phyloP scores from a whole-genome alignment of 805 yeast species.

The Yarrowia keelungensis region DNA sequence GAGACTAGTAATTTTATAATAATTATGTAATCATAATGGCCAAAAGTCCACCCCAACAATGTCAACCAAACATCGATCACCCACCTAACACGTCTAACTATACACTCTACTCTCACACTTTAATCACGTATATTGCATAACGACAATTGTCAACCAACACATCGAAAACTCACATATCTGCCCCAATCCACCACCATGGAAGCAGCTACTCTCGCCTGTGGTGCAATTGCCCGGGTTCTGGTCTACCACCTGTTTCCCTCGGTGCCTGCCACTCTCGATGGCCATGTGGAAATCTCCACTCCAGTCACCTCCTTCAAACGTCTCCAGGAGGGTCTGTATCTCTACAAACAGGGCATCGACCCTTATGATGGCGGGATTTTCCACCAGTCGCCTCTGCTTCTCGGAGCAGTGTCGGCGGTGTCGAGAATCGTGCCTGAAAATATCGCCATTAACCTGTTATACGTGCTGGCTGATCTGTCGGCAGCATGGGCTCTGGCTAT shows the following conservation, averaged over 20 bases:
- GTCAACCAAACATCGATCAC: too few relatives aligned
- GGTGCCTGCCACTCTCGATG: conserved; percentile 52
- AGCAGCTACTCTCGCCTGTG: conserved; percentile 40
- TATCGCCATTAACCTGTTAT: conserved; percentile 53
- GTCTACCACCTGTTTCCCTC: conserved; percentile 44
- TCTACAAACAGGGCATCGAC: conserved; percentile 61
- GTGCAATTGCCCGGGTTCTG: conserved; percentile 43
- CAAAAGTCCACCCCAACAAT: neutral
- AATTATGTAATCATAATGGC: too few relatives aligned
- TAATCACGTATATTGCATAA: neutral
- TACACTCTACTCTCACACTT: neutral
- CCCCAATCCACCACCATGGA: neutral
- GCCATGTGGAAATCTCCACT: conserved; percentile 71
- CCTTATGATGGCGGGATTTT: conserved; percentile 86
- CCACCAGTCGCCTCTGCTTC: conserved; percentile 82
- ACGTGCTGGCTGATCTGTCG: conserved; percentile 64
- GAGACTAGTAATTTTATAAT: too few relatives aligned
- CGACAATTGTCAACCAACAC: neutral
- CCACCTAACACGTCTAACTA: neutral
- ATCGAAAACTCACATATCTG: neutral
- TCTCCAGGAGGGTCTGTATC: conserved; percentile 70
- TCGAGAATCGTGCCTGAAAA: conserved; percentile 42
- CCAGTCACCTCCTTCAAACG: conserved; percentile 72
- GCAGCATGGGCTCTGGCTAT: conserved; percentile 62
- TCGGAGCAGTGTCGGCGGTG: conserved; percentile 57